A percentile compares a stretch with the other conserved stretches of the same genome.
Evolutionary conservation across 2,329 filamentous ascomycete species (phyloP).

Genomic region (Trichothecium sympodiale): DNA sequence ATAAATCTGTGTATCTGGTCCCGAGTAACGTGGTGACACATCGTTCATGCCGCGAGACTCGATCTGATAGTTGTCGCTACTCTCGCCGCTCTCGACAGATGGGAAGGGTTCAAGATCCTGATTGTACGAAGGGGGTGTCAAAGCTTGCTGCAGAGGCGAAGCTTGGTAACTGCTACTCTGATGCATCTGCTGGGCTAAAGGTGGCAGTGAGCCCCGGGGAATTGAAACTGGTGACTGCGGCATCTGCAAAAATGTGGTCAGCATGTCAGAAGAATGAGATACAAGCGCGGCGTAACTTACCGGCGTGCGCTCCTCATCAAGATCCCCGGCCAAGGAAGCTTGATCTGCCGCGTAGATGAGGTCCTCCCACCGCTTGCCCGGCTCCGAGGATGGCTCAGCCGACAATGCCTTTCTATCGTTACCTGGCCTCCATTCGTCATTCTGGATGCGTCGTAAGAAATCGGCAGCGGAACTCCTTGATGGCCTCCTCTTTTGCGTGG

Average conservation of each 20-base stretch:
- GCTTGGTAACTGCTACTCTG: constrained; percentile 64
- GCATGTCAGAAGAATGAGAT: background rate
- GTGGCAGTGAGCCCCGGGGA: constrained; percentile 50
- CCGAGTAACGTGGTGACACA: constrained; percentile 63
- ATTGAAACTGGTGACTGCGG: constrained; percentile 55
- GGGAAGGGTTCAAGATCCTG: constrained; percentile 72
- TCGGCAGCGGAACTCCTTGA: constrained; percentile 60
- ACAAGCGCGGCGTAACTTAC: constrained; percentile 40
- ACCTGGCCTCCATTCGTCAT: constrained; percentile 50
- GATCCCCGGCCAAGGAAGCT: constrained; percentile 74
- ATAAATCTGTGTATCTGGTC: constrained; percentile 77
- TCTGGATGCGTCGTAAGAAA: constrained; percentile 48
- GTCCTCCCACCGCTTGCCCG: constrained; percentile 92
- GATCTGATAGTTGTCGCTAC: constrained; percentile 64
- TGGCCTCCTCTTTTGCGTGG: constrained; percentile 70
- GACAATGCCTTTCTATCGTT: constrained; percentile 76
- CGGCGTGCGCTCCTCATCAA: constrained; percentile 83
- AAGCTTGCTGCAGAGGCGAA: constrained; percentile 78
- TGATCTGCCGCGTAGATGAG: constrained; percentile 74
- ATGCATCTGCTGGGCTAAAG: constrained; percentile 48
- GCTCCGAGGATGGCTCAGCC: constrained; percentile 70
- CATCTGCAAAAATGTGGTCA: constrained; percentile 29
- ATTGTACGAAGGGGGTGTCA: constrained; percentile 70
- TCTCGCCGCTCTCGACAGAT: constrained; percentile 71
- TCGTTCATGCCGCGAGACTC: constrained; percentile 52